phyloP scores from a whole-genome alignment of 192 early-diverging fungal genomes.

The Phycomyces nitens region DNA sequence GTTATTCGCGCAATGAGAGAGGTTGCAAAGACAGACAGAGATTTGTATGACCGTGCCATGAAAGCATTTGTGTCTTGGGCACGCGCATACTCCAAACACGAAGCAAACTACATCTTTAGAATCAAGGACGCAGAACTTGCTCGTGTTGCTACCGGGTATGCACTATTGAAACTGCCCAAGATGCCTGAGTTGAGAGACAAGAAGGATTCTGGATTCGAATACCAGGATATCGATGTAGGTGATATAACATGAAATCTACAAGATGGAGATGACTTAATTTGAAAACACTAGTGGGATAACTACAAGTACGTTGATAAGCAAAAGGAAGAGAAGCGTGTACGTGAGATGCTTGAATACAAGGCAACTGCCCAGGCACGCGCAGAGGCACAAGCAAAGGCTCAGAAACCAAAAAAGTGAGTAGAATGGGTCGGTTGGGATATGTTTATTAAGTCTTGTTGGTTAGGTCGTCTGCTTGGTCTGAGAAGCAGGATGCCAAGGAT shows the following conservation, averaged over 20 bases:
- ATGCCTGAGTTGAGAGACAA: conserved; percentile 86
- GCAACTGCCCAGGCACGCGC: conserved; percentile 1
- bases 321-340: conserved; percentile 62
- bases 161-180: conserved; percentile 78
- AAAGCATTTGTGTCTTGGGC: conserved; percentile 89
- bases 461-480: conserved; percentile 62
- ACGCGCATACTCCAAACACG: conserved; percentile 91
- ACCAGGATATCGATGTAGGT: conserved; percentile 42
- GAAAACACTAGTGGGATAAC: conserved; percentile 46
- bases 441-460: not conserved
- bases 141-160: conserved; percentile 75
- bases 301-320: conserved; percentile 70
- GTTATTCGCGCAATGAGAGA: conserved; percentile 55
- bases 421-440: not conserved
- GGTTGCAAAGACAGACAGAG: conserved; percentile 67
- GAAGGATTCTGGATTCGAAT: conserved; percentile 40
- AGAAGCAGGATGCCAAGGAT: conserved; percentile 65
- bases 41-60: conserved; percentile 73
- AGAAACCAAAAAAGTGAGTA: conserved; percentile 13
- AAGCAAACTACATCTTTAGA: conserved; percentile 89
- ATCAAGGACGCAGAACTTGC: conserved; percentile 79
- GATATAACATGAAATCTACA: conserved; percentile 18
- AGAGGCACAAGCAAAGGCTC: conserved; percentile 4
- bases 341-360: conserved; percentile 42
- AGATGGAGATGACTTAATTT: conserved; percentile 18